Conservation (phyloP, 768 basidiomycete species). For the Termitomyces eurrhizus region DNA sequence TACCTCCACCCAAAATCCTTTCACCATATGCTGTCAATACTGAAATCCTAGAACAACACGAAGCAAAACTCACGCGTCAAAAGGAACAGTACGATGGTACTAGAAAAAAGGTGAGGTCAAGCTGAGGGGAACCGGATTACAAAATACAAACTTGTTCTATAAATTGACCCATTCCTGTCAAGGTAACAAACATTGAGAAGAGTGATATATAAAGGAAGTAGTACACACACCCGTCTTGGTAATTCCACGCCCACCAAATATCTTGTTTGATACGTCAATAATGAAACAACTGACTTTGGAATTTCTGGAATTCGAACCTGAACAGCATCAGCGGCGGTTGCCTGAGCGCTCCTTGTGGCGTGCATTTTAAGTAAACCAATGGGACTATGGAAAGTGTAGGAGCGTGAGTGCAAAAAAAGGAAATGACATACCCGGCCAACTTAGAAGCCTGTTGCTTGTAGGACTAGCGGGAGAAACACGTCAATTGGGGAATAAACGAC, state of each 20-base stretch:
- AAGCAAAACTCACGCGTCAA: constrained; percentile 48
- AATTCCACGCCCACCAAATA: constrained; percentile 86
- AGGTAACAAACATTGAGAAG: constrained; percentile 6
- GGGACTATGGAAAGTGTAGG: constrained; percentile 34
- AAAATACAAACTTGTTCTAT: constrained; percentile 60
- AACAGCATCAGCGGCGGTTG: constrained; percentile 69
- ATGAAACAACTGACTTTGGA: neutral
- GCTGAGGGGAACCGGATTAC: neutral
- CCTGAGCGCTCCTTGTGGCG: constrained; percentile 55
- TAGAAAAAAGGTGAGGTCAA: constrained; percentile 24
- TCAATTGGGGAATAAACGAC: constrained; percentile 2
- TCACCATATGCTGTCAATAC: neutral
- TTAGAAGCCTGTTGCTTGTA: constrained; percentile 75
- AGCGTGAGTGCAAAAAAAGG: neutral
- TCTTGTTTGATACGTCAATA: constrained; percentile 26
- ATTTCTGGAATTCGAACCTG: constrained; percentile 33
- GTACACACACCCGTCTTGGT: constrained; percentile 65
- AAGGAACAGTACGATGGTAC: constrained; percentile 65
- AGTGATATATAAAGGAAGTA: neutral
- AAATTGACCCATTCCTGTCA: constrained; percentile 52
- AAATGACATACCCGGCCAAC: constrained; percentile 58
- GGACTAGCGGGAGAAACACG: constrained; percentile 26
- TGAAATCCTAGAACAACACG: neutral
- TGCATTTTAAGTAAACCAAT: constrained; percentile 73
- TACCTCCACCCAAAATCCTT: constrained; percentile 66